Percentiles rank a stretch among this genome's conserved stretches.
Evolutionary conservation across 139 green algal species (phyloP).

Genomic region (Gonium pectorale): DNA sequence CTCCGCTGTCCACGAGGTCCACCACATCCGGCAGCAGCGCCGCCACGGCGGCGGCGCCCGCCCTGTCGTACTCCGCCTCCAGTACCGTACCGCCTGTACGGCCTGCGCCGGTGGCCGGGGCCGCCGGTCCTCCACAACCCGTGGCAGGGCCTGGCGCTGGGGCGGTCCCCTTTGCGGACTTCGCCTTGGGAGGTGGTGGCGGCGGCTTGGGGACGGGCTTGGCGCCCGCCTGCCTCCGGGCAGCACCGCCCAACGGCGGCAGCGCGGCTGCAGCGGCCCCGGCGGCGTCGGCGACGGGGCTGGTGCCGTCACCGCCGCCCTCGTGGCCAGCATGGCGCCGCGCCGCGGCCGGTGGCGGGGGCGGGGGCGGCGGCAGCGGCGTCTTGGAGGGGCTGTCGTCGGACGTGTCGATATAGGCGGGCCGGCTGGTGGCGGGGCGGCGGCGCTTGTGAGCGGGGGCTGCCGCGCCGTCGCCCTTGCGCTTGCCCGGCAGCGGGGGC

Average conservation of each 20-base stretch:
- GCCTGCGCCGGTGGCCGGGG: neutral
- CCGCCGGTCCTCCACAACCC: neutral
- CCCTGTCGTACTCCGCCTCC: neutral
- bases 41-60: neutral
- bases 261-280: neutral
- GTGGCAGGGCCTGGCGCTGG: too few relatives aligned
- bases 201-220: too few relatives aligned
- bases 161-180: too few relatives aligned
- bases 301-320: neutral
- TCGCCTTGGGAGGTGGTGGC: too few relatives aligned
- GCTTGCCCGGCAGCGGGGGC: conserved; percentile 11
- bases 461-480: neutral
- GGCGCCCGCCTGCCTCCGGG: too few relatives aligned
- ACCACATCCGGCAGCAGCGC: neutral
- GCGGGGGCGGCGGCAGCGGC: neutral
- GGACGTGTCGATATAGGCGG: conserved; percentile 5
- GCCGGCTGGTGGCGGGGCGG: conserved; percentile 8
- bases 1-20: neutral
- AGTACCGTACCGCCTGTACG: too few relatives aligned
- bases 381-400: neutral
- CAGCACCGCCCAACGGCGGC: too few relatives aligned
- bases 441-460: neutral
- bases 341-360: neutral
- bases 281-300: neutral
- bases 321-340: neutral